These are phyloP conservation scores for Plantago lanceolata DNA, from an alignment of 305 asterid genomes.

Conservation along the genomic window DNA sequence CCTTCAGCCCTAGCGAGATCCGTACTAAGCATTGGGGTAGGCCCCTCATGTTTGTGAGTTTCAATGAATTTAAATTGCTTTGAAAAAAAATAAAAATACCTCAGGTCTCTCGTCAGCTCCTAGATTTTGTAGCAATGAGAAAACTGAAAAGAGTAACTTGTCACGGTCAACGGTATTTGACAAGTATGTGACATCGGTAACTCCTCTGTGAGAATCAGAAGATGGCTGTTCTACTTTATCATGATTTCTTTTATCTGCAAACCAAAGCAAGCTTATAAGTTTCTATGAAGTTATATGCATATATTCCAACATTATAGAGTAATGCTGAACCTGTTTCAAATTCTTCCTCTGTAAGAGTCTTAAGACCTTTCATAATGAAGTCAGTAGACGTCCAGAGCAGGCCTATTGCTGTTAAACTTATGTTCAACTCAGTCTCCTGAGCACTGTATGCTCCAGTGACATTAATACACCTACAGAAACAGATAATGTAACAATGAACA, in stretches of 20 bases:
- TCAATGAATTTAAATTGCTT: no score
- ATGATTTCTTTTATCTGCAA: constrained; percentile 49
- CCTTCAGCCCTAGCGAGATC: no score
- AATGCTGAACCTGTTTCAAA: constrained; percentile 53
- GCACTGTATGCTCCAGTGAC: constrained; percentile 94
- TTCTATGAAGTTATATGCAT: constrained; percentile 9
- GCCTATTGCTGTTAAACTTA: constrained; percentile 94
- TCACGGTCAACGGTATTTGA: constrained; percentile 54
- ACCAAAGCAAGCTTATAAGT: constrained; percentile 19
- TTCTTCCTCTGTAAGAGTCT: constrained; percentile 41
- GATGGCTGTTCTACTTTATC: constrained; percentile 39
- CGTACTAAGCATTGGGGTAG: no score
- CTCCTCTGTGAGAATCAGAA: constrained; percentile 35
- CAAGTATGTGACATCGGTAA: constrained; percentile 34
- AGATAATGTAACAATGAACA: background rate
- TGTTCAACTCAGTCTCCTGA: constrained; percentile 86
- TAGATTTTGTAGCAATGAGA: constrained; percentile 79
- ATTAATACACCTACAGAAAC: constrained; percentile 79
- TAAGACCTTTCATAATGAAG: constrained; percentile 77
- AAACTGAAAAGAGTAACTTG: constrained; percentile 75
- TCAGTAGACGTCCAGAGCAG: constrained; percentile 94
- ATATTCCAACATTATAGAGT: constrained; percentile 16
- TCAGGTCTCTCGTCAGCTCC: constrained; percentile 98
- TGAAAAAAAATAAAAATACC: no score
- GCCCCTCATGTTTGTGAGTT: no score